Evolutionary conservation across 2,329 filamentous ascomycete species (phyloP), one percentile per base, ranked within the genome.

Genomic region (Alternaria triticimaculans): DNA sequence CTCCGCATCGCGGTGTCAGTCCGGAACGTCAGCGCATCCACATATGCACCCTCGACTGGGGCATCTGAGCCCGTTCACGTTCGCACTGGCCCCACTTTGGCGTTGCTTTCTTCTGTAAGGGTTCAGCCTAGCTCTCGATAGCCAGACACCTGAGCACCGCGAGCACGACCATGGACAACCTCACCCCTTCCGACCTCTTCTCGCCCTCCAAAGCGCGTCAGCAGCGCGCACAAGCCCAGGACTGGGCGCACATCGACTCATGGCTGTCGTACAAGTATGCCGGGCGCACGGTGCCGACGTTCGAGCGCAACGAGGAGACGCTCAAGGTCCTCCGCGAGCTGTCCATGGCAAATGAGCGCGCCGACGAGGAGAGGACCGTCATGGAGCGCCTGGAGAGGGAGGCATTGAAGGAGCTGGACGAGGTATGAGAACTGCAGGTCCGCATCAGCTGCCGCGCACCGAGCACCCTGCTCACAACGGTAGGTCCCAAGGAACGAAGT

Each of bases 251-350:
- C 69, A 87, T 97, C 70, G 93, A 96, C 80, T 84, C 85, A 72
- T 98, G 95, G 94, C 88, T 97, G 11, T 74, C 74, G 9, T 84
- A 86, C 49, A 86, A 87, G 63, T 92, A 92, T 75, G 92, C 92
- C 70, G 85, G 86, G 48, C 86, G 87, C 28, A 87, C 86, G 0
- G 82, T 90, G 0, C 94, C 93, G 0, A 77, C 85, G 1, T 97
- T 97, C 78, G 95, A 98, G 82, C 90, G 93, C 72, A 97, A 96
- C 76, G 86, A 90, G 28, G 92, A 95, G 49, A 97, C 94, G 0
- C 84, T 97, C 54, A 90, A 89, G 67, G 89, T 87, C 1, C 85
- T 97, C 5, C 86, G 96, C 9, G 87, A 90, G 25, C 85, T 97
- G 8, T 92, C 92, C 20, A 84, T 89, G 11, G 84, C 89, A 45